Conservation (phyloP, 164 flowering plant genomes). For the Protea cynaroides region DNA sequence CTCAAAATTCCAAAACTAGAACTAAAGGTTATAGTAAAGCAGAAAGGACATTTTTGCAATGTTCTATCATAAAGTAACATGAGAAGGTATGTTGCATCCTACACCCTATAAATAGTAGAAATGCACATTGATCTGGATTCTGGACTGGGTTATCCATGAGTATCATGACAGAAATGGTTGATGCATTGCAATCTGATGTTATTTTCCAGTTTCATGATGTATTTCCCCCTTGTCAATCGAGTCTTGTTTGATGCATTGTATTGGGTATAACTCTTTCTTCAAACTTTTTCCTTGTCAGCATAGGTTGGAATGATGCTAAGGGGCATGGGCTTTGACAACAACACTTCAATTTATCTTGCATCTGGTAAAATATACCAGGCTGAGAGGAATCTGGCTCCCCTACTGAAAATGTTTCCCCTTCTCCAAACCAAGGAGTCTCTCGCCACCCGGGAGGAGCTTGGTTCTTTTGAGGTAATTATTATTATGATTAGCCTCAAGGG, state of each 20-base stretch:
- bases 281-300: conserved; percentile 31
- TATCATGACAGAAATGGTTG: too few relatives aligned
- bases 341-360: conserved; percentile 71
- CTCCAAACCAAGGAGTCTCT: conserved; percentile 69
- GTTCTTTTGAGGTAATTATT: conserved; percentile 43
- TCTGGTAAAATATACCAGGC: conserved; percentile 69
- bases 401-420: conserved; percentile 65
- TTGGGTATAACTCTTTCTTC: conserved; percentile 11
- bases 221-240: background rate
- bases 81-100: too few relatives aligned
- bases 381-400: conserved; percentile 52
- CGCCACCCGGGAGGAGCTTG: conserved; percentile 62
- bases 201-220: too few relatives aligned
- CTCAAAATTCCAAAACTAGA: too few relatives aligned
- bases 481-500: background rate
- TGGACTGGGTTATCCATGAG: too few relatives aligned
- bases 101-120: too few relatives aligned
- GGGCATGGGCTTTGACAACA: conserved; percentile 77
- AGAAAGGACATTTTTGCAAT: too few relatives aligned
- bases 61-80: too few relatives aligned
- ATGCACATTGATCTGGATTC: too few relatives aligned
- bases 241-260: conserved; percentile 1
- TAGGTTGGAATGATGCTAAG: conserved; percentile 92
- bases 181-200: too few relatives aligned
- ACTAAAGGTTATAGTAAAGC: too few relatives aligned